Conservation (phyloP, 139 green algal genomes). For the Dunaliella sp. region DNA sequence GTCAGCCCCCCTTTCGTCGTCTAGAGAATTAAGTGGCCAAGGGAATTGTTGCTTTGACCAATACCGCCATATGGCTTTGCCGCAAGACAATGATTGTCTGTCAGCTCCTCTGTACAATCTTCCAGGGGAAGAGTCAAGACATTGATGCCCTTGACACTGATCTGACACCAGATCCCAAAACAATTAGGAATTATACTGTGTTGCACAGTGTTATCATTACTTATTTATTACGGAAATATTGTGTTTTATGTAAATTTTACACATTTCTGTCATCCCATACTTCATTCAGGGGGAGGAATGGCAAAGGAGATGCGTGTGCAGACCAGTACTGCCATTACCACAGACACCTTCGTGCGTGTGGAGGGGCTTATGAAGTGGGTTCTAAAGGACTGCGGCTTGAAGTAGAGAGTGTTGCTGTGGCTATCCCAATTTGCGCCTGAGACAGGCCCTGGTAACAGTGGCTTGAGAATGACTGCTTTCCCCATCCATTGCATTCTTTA, state of each 20-base stretch:
- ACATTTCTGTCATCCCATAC: too few relatives aligned
- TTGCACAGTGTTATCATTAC: not conserved
- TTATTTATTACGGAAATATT: not conserved
- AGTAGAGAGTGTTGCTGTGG: not conserved
- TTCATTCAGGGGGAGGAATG: constrained; percentile 13
- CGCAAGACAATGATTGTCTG: too few relatives aligned
- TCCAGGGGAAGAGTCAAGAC: not conserved
- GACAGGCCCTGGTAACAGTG: too few relatives aligned
- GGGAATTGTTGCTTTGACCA: too few relatives aligned
- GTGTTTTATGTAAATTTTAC: too few relatives aligned
- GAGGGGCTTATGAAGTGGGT: constrained; percentile 39
- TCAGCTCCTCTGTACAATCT: not conserved
- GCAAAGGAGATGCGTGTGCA: constrained; percentile 29
- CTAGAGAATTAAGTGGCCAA: too few relatives aligned
- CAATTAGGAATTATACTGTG: not conserved
- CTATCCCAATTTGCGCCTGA: not conserved
- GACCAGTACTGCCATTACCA: constrained; percentile 60
- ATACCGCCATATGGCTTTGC: too few relatives aligned
- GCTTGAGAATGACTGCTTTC: not conserved
- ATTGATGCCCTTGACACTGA: not conserved
- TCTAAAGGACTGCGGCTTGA: not conserved
- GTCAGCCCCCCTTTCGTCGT: too few relatives aligned
- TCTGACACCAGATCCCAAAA: not conserved
- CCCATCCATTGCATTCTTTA: not conserved
- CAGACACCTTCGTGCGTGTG: constrained; percentile 56